These are phyloP conservation scores for Cadophora gregata DNA, from an alignment of 2,329 filamentous ascomycete species.

Conservation along the genomic window DNA sequence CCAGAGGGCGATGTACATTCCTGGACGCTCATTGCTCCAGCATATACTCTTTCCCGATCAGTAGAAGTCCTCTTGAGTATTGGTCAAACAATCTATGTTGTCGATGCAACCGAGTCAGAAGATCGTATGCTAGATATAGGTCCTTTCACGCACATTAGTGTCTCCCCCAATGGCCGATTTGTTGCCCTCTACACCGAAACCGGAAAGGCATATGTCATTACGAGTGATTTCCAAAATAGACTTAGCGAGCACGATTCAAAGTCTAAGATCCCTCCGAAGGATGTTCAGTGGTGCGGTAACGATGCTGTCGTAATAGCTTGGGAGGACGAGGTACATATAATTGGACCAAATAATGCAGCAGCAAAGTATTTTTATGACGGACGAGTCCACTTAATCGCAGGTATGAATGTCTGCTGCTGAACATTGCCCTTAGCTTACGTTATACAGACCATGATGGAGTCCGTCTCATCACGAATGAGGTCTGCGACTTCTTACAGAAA, in stretches of 20 bases:
- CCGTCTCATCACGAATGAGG: slow-evolving; percentile 85
- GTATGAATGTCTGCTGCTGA: slow-evolving; percentile 49
- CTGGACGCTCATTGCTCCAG: slow-evolving; percentile 88
- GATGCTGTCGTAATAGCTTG: slow-evolving; percentile 93
- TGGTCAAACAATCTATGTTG: slow-evolving; percentile 80
- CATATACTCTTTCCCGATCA: slow-evolving; percentile 86
- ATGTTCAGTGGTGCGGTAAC: slow-evolving; percentile 95
- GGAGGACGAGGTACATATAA: slow-evolving; percentile 96
- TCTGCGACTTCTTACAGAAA: slow-evolving; percentile 97
- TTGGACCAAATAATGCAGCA: slow-evolving; percentile 81
- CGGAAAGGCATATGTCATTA: slow-evolving; percentile 89
- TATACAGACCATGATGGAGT: slow-evolving; percentile 77
- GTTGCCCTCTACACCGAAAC: slow-evolving; percentile 86
- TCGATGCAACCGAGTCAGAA: slow-evolving; percentile 89
- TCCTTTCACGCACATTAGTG: slow-evolving; percentile 87
- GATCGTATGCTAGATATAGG: slow-evolving; percentile 91
- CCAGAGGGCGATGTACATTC: slow-evolving; percentile 82
- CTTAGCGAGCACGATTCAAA: slow-evolving; percentile 91
- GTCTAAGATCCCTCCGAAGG: slow-evolving; percentile 82
- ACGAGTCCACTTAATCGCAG: slow-evolving; percentile 85
- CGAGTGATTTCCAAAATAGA: slow-evolving; percentile 91
- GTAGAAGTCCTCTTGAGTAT: slow-evolving; percentile 93
- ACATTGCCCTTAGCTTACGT: slow-evolving; percentile 28
- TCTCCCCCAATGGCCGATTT: slow-evolving; percentile 89
- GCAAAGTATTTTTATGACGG: slow-evolving; percentile 87